Percentiles rank a stretch among this genome's conserved stretches.
Conservation (phyloP, 768 basidiomycete species). For the Dentipellis sp. region DNA sequence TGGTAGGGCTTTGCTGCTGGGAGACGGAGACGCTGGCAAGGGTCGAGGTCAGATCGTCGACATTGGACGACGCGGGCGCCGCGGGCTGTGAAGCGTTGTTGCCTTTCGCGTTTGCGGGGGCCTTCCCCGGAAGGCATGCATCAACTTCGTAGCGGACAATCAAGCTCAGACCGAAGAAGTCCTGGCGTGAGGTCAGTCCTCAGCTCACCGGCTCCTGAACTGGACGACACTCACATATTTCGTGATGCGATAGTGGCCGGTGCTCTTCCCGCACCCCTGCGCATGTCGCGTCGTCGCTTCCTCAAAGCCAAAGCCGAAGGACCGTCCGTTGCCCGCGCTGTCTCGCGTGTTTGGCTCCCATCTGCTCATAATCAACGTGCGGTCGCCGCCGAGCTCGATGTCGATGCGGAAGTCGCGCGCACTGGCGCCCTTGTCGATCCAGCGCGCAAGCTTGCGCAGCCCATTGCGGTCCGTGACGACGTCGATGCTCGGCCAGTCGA, state of each 20-base stretch:
- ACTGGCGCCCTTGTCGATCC: background rate
- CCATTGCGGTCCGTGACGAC: background rate
- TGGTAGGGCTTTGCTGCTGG: too few species aligned
- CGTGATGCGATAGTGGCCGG: background rate
- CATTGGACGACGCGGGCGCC: background rate
- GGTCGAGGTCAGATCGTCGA: too few species aligned
- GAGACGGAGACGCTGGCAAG: too few species aligned
- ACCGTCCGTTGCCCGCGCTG: conserved; percentile 13
- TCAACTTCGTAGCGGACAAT: conserved; percentile 53
- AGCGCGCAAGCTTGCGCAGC: background rate
- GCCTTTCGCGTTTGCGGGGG: background rate
- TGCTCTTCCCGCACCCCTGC: conserved; percentile 45
- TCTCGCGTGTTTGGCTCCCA: background rate
- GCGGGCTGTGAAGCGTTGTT: background rate
- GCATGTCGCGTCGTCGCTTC: conserved; percentile 40
- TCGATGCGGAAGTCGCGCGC: background rate
- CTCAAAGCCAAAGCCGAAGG: conserved; percentile 57
- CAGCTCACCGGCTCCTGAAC: background rate
- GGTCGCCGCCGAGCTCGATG: background rate
- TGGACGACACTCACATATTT: background rate
- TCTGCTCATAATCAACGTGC: background rate
- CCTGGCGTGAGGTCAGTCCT: conserved; percentile 26
- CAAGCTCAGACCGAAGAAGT: conserved; percentile 48
- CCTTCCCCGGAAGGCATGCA: conserved; percentile 13
- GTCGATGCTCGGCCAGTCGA: background rate